Evolutionary conservation across 163 green algal genomes (phyloP).

Genomic region (Chloroidium sp.): DNA sequence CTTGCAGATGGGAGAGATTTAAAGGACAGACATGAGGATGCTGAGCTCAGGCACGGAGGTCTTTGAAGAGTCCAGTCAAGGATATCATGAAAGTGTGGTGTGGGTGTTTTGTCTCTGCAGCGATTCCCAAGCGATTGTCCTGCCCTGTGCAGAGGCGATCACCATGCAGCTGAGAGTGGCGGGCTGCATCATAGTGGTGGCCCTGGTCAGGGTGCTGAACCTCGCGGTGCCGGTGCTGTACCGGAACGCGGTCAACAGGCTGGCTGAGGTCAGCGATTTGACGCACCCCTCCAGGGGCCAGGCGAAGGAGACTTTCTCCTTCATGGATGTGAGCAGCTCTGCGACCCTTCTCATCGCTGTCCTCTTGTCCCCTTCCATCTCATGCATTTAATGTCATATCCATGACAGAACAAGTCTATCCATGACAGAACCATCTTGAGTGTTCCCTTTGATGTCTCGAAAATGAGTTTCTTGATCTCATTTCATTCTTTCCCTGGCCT

Average conservation of each 20-base stretch:
- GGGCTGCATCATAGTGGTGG: slow-evolving; percentile 53
- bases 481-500: too few relatives aligned
- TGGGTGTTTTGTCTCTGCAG: neutral
- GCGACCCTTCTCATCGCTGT: too few relatives aligned
- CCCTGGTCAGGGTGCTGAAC: slow-evolving; percentile 58
- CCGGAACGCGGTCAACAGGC: slow-evolving; percentile 52
- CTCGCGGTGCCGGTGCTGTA: slow-evolving; percentile 66
- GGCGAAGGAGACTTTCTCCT: slow-evolving; percentile 7
- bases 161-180: slow-evolving; percentile 33
- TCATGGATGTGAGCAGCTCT: slow-evolving; percentile 10
- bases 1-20: too few relatives aligned
- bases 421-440: too few relatives aligned
- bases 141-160: neutral
- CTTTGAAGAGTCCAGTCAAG: neutral
- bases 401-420: too few relatives aligned
- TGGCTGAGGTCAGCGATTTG: slow-evolving; percentile 30
- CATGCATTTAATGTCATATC: too few relatives aligned
- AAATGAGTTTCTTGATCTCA: too few relatives aligned
- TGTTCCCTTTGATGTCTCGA: too few relatives aligned
- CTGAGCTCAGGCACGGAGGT: neutral
- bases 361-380: too few relatives aligned
- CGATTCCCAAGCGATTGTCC: neutral
- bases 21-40: neutral
- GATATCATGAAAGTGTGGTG: neutral
- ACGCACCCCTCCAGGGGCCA: slow-evolving; percentile 17